Evolutionary conservation across 441 rosid genomes (phyloP), one percentile per base, ranked within the genome.

Genomic region (Sinapis alba): DNA sequence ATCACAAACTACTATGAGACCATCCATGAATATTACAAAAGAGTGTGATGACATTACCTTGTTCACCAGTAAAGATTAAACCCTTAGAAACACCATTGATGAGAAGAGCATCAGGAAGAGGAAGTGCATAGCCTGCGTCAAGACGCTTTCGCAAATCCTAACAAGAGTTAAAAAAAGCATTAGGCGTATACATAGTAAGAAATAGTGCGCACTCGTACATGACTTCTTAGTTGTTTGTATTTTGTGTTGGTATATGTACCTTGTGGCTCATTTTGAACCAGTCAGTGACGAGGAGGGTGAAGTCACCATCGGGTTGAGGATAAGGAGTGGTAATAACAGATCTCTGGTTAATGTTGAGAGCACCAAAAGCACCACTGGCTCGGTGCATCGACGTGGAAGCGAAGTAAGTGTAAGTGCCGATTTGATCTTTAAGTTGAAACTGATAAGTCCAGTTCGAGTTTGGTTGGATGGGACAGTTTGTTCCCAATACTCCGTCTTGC

Each of bases 401-500:
- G 73, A 86, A 91, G 78, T 91, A 93, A 23, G 70, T 84, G 70
- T 1, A 88, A 30, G 89, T 84, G 4, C 97, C 98, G 21, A 94
- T 84, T 66, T 94, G 97, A 63, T 92, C 98, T 72, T 94, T 94
- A 27, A 84, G 4, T 69, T 94, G 97, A 82, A 89, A 92, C 41
- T 82, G 80, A 81, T 92, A 92, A n/a, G 97, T 90, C 91, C 92
- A 73, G 81, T 86, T 92, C 0, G 87, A 24, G 79, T 83, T 81
- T 15, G 95, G 92, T 43, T 75, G 92, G 64, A 94, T 85, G 1
- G 94, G 95, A 65, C 98, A 94, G 13, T 94, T 88, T 65, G 98
- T 94, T 64, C 97, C 97, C 24, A 87, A 75, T 43, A 94, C 95
- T 57, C 97, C 97, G 28, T 94, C 95, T 84, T 94, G 92, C 97